Evolutionary conservation across 345 rosid genomes (phyloP).

Genomic region (Crucihimalaya himalaica): DNA sequence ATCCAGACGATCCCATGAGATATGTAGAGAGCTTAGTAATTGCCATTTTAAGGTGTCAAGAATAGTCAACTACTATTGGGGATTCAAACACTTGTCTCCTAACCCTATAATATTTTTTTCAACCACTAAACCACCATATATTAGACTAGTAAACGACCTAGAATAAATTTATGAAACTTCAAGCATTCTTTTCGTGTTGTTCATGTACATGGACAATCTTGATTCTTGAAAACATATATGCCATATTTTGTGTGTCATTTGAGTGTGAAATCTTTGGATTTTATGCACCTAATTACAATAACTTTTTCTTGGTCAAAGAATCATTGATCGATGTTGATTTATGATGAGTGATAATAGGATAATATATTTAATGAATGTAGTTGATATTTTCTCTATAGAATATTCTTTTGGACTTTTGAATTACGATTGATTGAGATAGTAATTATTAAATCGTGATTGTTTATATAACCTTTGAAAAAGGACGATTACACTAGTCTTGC

Average conservation of each 20-base stretch:
- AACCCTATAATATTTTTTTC: background rate
- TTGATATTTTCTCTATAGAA: slow-evolving; percentile 34
- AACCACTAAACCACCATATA: background rate
- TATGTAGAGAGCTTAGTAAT: too few relatives aligned
- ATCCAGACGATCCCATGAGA: too few relatives aligned
- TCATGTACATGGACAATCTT: background rate
- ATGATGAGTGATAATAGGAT: slow-evolving; percentile 18
- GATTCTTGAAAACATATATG: background rate
- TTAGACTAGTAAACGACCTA: background rate
- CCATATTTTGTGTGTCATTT: background rate
- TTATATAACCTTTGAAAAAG: slow-evolving; percentile 22
- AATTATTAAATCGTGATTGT: slow-evolving; percentile 34
- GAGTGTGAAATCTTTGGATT: slow-evolving; percentile 25
- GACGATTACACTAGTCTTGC: slow-evolving; percentile 14
- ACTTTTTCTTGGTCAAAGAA: slow-evolving; percentile 23
- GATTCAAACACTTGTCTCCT: background rate
- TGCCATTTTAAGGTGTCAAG: background rate
- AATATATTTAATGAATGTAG: slow-evolving; percentile 24
- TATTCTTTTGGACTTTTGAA: slow-evolving; percentile 35
- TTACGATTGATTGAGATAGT: slow-evolving; percentile 33
- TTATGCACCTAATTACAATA: slow-evolving; percentile 3
- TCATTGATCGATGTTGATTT: slow-evolving; percentile 34
- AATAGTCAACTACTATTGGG: too few relatives aligned
- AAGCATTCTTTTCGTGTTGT: background rate
- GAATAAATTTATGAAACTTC: background rate